These are phyloP conservation scores for Dipodascopsis tothii DNA, from an alignment of 805 yeast genomes.

Conservation along the genomic window DNA sequence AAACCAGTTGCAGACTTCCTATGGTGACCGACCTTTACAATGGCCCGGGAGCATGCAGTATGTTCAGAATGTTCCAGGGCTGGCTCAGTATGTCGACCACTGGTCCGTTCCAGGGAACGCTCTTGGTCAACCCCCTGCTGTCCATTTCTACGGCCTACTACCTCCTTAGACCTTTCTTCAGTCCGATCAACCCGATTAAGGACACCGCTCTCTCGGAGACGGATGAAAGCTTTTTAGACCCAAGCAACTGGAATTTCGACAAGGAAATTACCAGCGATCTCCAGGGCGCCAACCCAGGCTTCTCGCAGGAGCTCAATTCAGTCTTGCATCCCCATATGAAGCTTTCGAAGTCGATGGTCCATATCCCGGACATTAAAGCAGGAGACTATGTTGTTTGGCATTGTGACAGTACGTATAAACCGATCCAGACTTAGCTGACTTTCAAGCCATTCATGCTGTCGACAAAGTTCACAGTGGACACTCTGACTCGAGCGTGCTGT, in stretches of 20 bases:
- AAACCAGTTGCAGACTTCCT: conserved; percentile 32
- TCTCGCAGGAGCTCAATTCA: conserved; percentile 32
- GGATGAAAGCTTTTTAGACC: no score
- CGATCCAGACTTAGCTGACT: no score
- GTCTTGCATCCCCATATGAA: conserved; percentile 34
- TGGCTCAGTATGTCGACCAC: conserved; percentile 38
- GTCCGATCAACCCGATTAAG: conserved; percentile 5
- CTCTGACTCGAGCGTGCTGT: conserved; percentile 36
- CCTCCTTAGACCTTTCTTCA: conserved; percentile 35
- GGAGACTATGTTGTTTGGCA: conserved; percentile 44
- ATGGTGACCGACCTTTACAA: conserved; percentile 35
- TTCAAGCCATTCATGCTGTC: conserved; percentile 38
- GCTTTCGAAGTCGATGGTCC: conserved; percentile 31
- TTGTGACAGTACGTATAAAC: no score
- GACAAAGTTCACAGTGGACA: conserved; percentile 34
- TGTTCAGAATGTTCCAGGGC: conserved; percentile 40
- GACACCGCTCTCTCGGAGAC: conserved; percentile 3
- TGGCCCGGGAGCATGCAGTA: conserved; percentile 30
- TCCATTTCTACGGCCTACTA: conserved; percentile 36
- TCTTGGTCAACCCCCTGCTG: conserved; percentile 35
- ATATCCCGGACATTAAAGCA: conserved; percentile 36
- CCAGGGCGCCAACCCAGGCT: no score
- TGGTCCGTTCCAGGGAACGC: conserved; percentile 37
- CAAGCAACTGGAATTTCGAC: no score
- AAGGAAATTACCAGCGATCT: no score